Conservation (phyloP, 805 yeast genomes). For the Sugiyamaella americana region DNA sequence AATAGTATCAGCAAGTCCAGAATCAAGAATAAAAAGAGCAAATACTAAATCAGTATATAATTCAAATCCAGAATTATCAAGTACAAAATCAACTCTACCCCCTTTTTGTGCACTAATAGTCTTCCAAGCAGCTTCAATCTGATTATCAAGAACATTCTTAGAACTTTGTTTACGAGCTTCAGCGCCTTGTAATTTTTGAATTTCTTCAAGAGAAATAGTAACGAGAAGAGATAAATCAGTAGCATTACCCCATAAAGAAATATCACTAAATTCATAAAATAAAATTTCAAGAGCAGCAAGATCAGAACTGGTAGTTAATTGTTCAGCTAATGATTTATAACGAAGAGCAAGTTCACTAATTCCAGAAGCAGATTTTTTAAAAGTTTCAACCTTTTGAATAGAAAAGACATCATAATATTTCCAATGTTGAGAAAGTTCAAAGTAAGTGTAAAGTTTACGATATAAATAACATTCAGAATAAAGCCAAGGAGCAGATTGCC, state of each 20-base stretch:
- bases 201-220: constrained; percentile 66
- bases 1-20: constrained; percentile 56
- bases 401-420: constrained; percentile 66
- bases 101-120: constrained; percentile 18
- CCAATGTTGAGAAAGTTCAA: constrained; percentile 38
- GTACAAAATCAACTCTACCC: constrained; percentile 68
- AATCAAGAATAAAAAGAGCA: constrained; percentile 61
- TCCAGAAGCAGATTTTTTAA: constrained; percentile 66
- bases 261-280: constrained; percentile 78
- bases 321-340: constrained; percentile 39
- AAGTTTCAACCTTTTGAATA: constrained; percentile 63
- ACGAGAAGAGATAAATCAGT: constrained; percentile 87
- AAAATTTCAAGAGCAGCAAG: constrained; percentile 40
- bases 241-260: constrained; percentile 97
- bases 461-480: constrained; percentile 80
- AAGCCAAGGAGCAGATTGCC: constrained; percentile 90
- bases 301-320: constrained; percentile 22
- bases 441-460: constrained; percentile 37
- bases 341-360: constrained; percentile 75
- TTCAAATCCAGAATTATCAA: constrained; percentile 95
- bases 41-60: constrained; percentile 77
- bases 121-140: constrained; percentile 62
- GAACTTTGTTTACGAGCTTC: constrained; percentile 79
- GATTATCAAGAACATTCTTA: constrained; percentile 70
- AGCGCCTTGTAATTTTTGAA: constrained; percentile 85